Evolutionary conservation across 768 basidiomycete genomes (phyloP).

Genomic region (Leucocoprinus leucothites): DNA sequence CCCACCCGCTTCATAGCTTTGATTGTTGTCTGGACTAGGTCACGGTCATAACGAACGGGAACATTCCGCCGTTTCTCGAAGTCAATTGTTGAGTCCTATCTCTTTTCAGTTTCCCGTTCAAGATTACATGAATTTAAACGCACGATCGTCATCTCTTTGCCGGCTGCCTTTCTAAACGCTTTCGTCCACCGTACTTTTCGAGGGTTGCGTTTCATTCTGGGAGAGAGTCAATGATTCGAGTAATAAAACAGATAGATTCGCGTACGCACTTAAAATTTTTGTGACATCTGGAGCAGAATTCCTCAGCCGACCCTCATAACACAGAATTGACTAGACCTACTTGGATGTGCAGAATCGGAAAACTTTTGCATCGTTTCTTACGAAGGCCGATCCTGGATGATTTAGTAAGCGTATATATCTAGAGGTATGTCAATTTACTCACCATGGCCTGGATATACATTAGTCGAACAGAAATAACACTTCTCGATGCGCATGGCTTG

Average conservation of each 20-base stretch:
- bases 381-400: slow-evolving; percentile 80
- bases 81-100: slow-evolving; percentile 94
- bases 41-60: slow-evolving; percentile 95
- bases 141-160: slow-evolving; percentile 99
- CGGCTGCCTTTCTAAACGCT: slow-evolving; percentile 96
- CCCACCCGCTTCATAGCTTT: slow-evolving; percentile 95
- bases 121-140: too few species aligned
- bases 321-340: slow-evolving; percentile 40
- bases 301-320: background rate
- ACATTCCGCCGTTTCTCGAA: slow-evolving; percentile 99
- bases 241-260: background rate
- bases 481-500: slow-evolving; percentile 86
- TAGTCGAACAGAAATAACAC: slow-evolving; percentile 98
- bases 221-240: slow-evolving; percentile 6
- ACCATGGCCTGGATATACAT: slow-evolving; percentile 97
- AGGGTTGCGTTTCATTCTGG: slow-evolving; percentile 98
- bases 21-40: slow-evolving; percentile 87
- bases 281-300: slow-evolving; percentile 65
- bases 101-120: background rate
- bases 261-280: slow-evolving; percentile 93
- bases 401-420: background rate
- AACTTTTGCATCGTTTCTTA: slow-evolving; percentile 96
- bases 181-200: slow-evolving; percentile 99
- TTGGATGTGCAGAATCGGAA: slow-evolving; percentile 98
- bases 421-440: slow-evolving; percentile 15